These are phyloP conservation scores for Cordyceps farinosa DNA, from an alignment of 2,329 filamentous ascomycete species.

Conservation along the genomic window DNA sequence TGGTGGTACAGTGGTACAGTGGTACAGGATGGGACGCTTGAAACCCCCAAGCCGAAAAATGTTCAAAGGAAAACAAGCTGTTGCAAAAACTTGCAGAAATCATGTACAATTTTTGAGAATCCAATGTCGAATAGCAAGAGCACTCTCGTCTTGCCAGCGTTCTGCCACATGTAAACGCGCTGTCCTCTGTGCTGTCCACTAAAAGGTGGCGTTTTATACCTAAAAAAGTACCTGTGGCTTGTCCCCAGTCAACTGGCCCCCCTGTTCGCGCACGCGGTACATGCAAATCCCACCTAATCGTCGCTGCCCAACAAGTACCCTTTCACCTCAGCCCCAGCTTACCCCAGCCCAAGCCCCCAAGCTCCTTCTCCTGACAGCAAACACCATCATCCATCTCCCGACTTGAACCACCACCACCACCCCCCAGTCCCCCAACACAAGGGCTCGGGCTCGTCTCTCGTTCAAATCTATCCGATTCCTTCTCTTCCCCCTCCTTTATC, in stretches of 20 bases:
- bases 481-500: not conserved
- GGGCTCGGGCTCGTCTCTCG: constrained; percentile 7
- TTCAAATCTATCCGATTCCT: constrained; percentile 12
- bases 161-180: not conserved
- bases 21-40: not conserved
- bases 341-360: not conserved
- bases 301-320: not conserved
- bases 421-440: constrained; percentile 7
- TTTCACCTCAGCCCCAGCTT: not conserved
- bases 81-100: too few species aligned
- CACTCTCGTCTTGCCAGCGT: not conserved
- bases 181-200: too few species aligned
- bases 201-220: not conserved
- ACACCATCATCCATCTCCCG: constrained; percentile 4
- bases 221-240: not conserved
- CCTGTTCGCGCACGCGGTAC: not conserved
- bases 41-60: not conserved
- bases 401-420: not conserved
- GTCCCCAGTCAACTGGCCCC: not conserved
- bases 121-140: not conserved
- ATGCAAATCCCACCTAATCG: not conserved
- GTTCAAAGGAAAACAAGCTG: too few species aligned
- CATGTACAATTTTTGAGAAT: not conserved
- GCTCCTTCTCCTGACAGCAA: not conserved
- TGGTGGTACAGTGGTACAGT: not conserved